Evolutionary conservation across 2,329 filamentous ascomycete species (phyloP).

Genomic region (Ceratocystis eucalypticola): DNA sequence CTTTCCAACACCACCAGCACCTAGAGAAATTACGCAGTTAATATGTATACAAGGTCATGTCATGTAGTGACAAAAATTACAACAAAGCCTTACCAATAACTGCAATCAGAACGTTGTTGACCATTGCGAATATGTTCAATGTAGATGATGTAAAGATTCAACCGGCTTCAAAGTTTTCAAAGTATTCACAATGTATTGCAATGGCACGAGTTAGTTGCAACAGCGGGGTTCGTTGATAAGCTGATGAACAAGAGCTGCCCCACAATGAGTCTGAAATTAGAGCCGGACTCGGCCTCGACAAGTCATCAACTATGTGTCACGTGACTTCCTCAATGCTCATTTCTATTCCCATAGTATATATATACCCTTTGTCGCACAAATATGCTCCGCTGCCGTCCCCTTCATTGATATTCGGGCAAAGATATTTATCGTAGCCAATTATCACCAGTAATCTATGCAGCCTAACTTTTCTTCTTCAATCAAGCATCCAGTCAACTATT

Average conservation of each 20-base stretch:
- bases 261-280: slow-evolving; percentile 5
- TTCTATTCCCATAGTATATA: no score
- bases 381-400: no score
- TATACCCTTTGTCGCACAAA: no score
- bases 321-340: no score
- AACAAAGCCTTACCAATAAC: slow-evolving; percentile 33
- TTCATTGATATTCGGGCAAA: no score
- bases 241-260: not conserved
- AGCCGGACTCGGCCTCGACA: slow-evolving; percentile 13
- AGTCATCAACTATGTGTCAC: not conserved
- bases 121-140: slow-evolving; percentile 14
- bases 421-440: no score
- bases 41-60: not conserved
- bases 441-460: no score
- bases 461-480: no score
- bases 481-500: no score
- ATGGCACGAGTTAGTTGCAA: not conserved
- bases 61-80: not conserved
- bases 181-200: not conserved
- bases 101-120: slow-evolving; percentile 38
- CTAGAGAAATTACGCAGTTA: slow-evolving; percentile 33
- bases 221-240: not conserved
- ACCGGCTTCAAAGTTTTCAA: not conserved
- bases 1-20: slow-evolving; percentile 85
- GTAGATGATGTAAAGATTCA: not conserved